Evolutionary conservation across 1,284 basidiomycete species (phyloP).

Genomic region (Ceratobasidium sp.): DNA sequence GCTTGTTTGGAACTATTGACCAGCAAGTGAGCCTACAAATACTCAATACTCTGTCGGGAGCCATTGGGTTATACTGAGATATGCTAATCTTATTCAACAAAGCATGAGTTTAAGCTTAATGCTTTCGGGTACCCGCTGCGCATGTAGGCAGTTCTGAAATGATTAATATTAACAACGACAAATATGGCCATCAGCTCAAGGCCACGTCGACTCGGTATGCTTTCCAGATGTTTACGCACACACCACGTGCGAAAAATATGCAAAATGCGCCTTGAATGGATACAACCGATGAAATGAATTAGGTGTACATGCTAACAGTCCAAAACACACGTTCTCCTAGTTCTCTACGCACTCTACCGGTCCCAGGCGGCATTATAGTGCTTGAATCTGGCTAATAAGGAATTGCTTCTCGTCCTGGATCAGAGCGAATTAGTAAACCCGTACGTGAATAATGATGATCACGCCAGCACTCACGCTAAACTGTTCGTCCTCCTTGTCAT

Average conservation of each 20-base stretch:
- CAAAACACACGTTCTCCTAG: background rate
- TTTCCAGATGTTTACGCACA: background rate
- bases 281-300: conserved; percentile 1
- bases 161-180: too few species aligned
- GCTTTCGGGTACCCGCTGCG: too few species aligned
- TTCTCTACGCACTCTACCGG: background rate
- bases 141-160: too few species aligned
- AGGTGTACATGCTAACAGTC: conserved; percentile 22
- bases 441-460: conserved; percentile 20
- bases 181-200: too few species aligned
- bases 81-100: too few species aligned
- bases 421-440: conserved; percentile 1
- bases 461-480: conserved; percentile 67
- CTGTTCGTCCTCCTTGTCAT: conserved; percentile 98
- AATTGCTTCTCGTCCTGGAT: conserved; percentile 93
- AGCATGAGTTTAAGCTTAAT: too few species aligned
- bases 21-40: too few species aligned
- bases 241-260: background rate
- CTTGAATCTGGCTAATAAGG: conserved; percentile 88
- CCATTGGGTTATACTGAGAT: too few species aligned
- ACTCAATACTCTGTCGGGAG: too few species aligned
- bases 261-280: background rate
- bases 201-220: too few species aligned
- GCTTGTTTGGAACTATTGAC: too few species aligned
- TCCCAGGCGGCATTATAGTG: conserved; percentile 56